Conservation (phyloP, 176 grass and related monocot genomes). For the Triticum urartu region DNA sequence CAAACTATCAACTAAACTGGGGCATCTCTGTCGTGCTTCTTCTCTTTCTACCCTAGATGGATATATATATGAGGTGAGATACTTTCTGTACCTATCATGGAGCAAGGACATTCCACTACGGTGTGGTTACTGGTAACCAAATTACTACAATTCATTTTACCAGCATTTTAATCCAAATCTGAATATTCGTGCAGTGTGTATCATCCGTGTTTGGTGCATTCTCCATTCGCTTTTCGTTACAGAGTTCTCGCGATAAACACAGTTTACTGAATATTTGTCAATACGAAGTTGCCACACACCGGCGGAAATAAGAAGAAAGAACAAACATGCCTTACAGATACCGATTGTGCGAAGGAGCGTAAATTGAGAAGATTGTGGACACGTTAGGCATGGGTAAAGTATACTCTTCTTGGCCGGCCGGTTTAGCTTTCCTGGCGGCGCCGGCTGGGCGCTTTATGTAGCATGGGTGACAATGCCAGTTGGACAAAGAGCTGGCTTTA, state of each 20-base stretch:
- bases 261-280: background rate
- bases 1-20: background rate
- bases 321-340: background rate
- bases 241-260: background rate
- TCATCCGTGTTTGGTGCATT: too few species aligned
- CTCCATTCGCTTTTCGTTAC: too few species aligned
- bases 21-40: background rate
- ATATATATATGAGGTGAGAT: background rate
- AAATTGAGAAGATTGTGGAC: background rate
- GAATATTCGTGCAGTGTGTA: too few species aligned
- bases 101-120: background rate
- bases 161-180: too few species aligned
- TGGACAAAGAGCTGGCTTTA: conserved; percentile 10
- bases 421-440: background rate
- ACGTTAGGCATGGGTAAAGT: background rate
- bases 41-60: background rate
- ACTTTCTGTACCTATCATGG: background rate
- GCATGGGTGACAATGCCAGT: conserved; percentile 3
- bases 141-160: background rate
- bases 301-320: background rate
- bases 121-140: background rate
- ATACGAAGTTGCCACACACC: too few species aligned
- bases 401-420: background rate
- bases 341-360: background rate
- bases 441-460: background rate